Base-by-base conservation (phyloP, 192 early-diverging fungal genomes). In the Phycomyces nitens region DNA sequence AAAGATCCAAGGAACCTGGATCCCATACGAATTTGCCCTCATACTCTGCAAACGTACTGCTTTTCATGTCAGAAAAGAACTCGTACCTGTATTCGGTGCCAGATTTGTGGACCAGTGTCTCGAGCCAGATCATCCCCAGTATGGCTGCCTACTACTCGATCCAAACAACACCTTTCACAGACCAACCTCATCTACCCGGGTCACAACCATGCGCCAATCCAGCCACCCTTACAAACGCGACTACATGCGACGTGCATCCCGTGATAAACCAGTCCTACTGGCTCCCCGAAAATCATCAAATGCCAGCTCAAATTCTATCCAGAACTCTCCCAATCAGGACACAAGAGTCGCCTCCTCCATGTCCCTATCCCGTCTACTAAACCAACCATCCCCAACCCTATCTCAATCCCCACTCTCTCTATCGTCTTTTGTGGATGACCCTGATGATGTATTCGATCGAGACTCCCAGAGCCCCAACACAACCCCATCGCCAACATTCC, bases 1-100 rank as follows among this genome's bases (percentile, higher is more conserved):
- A 12, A 80, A 81, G 64, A 85, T 83, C 27, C 84, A 83, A 68
- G 82, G 82, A 27, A 85, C 82, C 53, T 85, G 83, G 83, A 74
- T 80, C 41, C 78, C 78, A 47, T 71, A 69, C 49, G 71, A 76
- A 27, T 71, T 60, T 56, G 78, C 75, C 3, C 60, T 68, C 42
- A 67, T 71, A 10, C 64, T 80, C 9, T 73, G 71, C 56, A 65
- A 58, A 50, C 29, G 75, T 24, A 74, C 75, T 9, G 75, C 75
- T 5, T 80, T 64, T 53, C 49, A 58, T 47, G 58, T 80, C 23
- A 64, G 72, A 21, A 67, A 76, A 20, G 71, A 77, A 41, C 66
- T 80, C 5, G 44, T 74, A 14, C 68, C 75, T 43, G 64, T 80
- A 21, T 80, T 80, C 34, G 78, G 78, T 15, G 68, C 68, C 15